Evolutionary conservation across 2,329 filamentous ascomycete genomes (phyloP).

Genomic region (Exophiala calicioides): DNA sequence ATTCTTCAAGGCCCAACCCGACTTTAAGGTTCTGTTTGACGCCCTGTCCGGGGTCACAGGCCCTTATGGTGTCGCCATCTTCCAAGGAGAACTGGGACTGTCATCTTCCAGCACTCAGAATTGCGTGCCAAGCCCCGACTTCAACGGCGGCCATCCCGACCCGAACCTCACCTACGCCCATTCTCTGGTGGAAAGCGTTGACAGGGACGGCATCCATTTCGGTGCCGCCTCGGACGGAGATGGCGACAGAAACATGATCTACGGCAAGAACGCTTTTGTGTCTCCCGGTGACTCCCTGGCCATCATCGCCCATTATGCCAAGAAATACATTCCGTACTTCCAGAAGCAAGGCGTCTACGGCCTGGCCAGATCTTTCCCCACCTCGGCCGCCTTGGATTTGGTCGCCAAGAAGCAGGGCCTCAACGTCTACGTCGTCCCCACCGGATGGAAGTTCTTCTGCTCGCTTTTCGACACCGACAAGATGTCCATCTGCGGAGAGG

Average conservation of each 20-base stretch:
- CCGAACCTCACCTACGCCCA: constrained; percentile 97
- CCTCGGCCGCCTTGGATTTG: constrained; percentile 89
- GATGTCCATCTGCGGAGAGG: constrained; percentile 97
- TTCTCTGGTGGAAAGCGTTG: constrained; percentile 88
- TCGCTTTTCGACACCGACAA: constrained; percentile 91
- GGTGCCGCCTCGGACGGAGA: constrained; percentile 96
- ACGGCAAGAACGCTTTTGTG: constrained; percentile 93
- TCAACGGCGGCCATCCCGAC: constrained; percentile 95
- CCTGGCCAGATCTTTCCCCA: constrained; percentile 95
- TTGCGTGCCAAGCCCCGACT: constrained; percentile 88
- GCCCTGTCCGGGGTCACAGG: constrained; percentile 93
- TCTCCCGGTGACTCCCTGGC: constrained; percentile 96
- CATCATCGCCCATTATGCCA: constrained; percentile 94
- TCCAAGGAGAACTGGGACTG: constrained; percentile 88
- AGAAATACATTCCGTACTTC: constrained; percentile 93
- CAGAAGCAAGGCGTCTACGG: constrained; percentile 95
- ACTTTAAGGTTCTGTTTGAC: constrained; percentile 98
- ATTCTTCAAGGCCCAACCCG: constrained; percentile 81
- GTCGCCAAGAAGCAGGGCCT: constrained; percentile 94
- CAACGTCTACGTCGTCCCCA: constrained; percentile 92
- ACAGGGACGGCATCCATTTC: constrained; percentile 89
- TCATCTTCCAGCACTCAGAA: constrained; percentile 79
- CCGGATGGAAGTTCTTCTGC: constrained; percentile 99
- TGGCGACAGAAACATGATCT: constrained; percentile 99
- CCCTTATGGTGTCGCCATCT: constrained; percentile 91